phyloP scores from a whole-genome alignment of 441 rosid genomes.

The Pelargonium exstipulatum region DNA sequence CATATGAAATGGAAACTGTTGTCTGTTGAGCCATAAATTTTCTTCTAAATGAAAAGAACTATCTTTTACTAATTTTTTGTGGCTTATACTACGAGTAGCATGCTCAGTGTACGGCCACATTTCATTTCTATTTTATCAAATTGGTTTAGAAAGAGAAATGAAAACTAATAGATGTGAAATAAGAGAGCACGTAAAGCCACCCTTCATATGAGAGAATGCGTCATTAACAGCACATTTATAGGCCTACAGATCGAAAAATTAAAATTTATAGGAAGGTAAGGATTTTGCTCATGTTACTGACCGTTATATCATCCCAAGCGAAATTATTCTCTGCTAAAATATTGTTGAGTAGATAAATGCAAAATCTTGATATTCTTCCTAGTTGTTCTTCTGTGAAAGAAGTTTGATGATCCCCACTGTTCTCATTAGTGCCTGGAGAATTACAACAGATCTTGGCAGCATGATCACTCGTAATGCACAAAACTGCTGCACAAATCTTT shows the following conservation, averaged over 20 bases:
- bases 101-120: neutral
- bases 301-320: slow-evolving; percentile 68
- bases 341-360: slow-evolving; percentile 66
- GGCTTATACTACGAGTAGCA: neutral
- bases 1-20: neutral
- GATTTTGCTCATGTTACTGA: slow-evolving; percentile 29
- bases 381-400: slow-evolving; percentile 36
- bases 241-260: too few species aligned
- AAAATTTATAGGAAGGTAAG: neutral
- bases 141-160: neutral
- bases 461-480: slow-evolving; percentile 49
- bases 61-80: neutral
- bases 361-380: slow-evolving; percentile 53
- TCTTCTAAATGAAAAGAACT: neutral
- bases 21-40: neutral
- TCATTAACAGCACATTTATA: neutral
- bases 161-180: neutral
- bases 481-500: slow-evolving; percentile 50
- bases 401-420: slow-evolving; percentile 20
- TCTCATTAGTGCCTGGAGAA: slow-evolving; percentile 18
- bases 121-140: neutral
- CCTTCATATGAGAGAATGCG: neutral
- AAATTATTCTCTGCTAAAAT: slow-evolving; percentile 45
- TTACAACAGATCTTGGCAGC: slow-evolving; percentile 40
- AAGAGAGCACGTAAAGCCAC: neutral